Evolutionary conservation across 116 monocot genomes (phyloP).

Genomic region (Iris pallida): DNA sequence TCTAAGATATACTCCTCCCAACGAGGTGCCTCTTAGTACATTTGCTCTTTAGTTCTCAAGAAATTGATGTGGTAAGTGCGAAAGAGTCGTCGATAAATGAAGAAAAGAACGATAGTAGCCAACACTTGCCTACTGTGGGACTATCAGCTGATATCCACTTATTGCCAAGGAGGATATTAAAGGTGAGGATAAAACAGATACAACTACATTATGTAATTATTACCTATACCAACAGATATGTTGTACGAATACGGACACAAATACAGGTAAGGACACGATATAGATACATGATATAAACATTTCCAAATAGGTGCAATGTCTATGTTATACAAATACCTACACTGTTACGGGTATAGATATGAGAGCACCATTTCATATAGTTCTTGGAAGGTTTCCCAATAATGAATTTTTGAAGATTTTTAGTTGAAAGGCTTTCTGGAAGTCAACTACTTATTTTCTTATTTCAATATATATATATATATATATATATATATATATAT

Average conservation of each 20-base stretch:
- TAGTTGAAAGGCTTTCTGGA: neutral
- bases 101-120: neutral
- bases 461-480: neutral
- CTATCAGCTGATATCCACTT: constrained; percentile 12
- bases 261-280: too few relatives aligned
- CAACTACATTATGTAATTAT: neutral
- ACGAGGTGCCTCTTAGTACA: constrained; percentile 70
- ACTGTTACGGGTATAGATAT: too few relatives aligned
- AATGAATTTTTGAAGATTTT: neutral
- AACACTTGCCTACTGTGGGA: neutral
- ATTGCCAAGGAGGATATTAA: constrained; percentile 10
- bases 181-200: constrained; percentile 11
- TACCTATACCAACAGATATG: too few relatives aligned
- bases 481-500: too few relatives aligned
- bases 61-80: constrained; percentile 16
- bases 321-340: too few relatives aligned
- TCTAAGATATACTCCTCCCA: constrained; percentile 86
- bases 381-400: neutral
- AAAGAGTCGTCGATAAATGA: constrained; percentile 5
- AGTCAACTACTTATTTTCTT: neutral
- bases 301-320: too few relatives aligned
- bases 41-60: constrained; percentile 22
- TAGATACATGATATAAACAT: too few relatives aligned
- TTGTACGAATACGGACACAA: too few relatives aligned
- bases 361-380: too few relatives aligned